These are phyloP conservation scores for Salix arbutifolia DNA, from an alignment of 345 rosid genomes.

Conservation along the genomic window DNA sequence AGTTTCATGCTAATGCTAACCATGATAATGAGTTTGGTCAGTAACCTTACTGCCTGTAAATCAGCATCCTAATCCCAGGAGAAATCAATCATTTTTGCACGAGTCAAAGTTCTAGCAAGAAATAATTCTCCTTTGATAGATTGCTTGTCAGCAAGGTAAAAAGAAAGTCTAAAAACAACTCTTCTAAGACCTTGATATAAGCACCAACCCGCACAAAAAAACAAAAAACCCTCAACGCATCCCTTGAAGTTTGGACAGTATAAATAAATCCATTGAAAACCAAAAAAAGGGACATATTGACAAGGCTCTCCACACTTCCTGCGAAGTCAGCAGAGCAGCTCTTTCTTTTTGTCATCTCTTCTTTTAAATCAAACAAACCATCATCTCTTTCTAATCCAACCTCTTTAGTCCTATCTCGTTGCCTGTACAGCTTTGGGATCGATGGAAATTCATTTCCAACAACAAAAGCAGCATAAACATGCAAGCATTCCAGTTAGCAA, in stretches of 20 bases:
- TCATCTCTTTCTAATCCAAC: not conserved
- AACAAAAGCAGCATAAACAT: not conserved
- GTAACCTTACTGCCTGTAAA: not conserved
- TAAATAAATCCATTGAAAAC: slow-evolving; percentile 16
- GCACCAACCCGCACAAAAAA: slow-evolving; percentile 6
- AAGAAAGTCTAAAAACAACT: slow-evolving; percentile 15
- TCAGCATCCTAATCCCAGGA: not conserved
- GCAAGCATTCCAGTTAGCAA: slow-evolving; percentile 13
- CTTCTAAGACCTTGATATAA: slow-evolving; percentile 1
- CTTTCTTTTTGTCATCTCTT: not conserved
- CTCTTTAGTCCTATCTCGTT: not conserved
- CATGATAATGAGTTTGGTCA: too few species aligned
- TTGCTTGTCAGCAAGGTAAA: slow-evolving; percentile 13
- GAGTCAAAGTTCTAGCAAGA: slow-evolving; percentile 13
- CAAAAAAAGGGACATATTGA: slow-evolving; percentile 12
- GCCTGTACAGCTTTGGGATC: slow-evolving; percentile 1
- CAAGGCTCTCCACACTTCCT: not conserved
- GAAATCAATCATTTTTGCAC: not conserved
- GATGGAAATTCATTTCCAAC: slow-evolving; percentile 53
- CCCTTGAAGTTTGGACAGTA: slow-evolving; percentile 7
- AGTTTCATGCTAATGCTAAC: not conserved
- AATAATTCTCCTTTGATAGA: not conserved
- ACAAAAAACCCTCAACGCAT: slow-evolving; percentile 12
- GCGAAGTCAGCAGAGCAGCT: not conserved
- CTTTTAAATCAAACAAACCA: not conserved